Base-by-base conservation (phyloP, 2,329 filamentous ascomycete species). In the Boeremia exigua region DNA sequence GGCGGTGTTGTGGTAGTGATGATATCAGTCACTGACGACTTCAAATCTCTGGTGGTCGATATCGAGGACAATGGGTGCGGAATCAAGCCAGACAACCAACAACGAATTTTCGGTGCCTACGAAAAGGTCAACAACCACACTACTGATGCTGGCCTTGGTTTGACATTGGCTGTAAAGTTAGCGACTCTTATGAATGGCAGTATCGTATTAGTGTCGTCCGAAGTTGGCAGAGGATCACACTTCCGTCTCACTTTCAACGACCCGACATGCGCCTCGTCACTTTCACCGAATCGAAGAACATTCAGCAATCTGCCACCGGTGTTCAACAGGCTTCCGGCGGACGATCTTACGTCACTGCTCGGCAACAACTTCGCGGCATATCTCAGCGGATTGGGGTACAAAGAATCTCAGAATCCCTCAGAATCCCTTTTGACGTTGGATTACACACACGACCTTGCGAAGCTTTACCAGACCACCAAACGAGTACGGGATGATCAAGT, bases 71-170 rank as follows among this genome's bases (percentile, higher is more conserved):
- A 73, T 1, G 79, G 79, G 0, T 62, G 72, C 3, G 79, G 78
- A 2, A 78, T 81, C n/a, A 55, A 57, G 1, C 44, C 57, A 1
- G 60, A 70, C 3, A 63, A 80, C 6, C 73, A 76, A 3, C 19
- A 66, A 3, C 74, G 76, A 2, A 78, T 81, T 4, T 81, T 81
- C 27, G 68, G 77, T 3, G 65, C 78, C 0, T 80, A 81, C 17
- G 78, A 80, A 36, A 80, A 80, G 30, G 70, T 75, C 1, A 69
- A 74, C 30, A 56, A 59, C 0, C 69, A 78, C 32, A 74, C 77
- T 0, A 71, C 69, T 2, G 75, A 79, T 3, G 76, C 76, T 27
- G 78, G 79, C 0, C 67, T 81, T 0, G 79, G 80, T 0, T 60
- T 82, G 12, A 79, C 78, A 0, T 64, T 81, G 0, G 74, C 79